A percentile compares a stretch with the other conserved stretches of the same genome.
Conservation (phyloP, 78 protist species). For the Dictyostelium intermedium region DNA sequence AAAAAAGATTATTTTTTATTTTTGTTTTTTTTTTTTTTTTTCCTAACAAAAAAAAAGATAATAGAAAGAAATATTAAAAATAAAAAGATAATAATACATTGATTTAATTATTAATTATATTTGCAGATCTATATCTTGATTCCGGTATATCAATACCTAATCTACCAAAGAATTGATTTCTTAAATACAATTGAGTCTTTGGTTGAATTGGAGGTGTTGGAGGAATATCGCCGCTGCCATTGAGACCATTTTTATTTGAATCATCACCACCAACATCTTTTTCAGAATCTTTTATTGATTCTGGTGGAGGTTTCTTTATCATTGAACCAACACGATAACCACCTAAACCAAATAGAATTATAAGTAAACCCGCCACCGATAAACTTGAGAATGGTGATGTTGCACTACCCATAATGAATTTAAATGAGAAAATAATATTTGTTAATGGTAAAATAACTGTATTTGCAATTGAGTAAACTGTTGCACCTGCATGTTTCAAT, state of each 20-base stretch:
- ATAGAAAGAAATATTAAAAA: background rate
- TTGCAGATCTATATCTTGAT: background rate
- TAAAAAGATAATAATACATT: background rate
- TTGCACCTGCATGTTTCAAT: conserved; percentile 68
- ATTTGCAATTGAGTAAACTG: conserved; percentile 66
- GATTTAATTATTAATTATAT: background rate
- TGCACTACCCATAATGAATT: background rate
- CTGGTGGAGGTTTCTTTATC: background rate
- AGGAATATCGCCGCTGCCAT: conserved; percentile 1
- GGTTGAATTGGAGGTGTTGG: background rate
- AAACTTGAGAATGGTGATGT: conserved; percentile 22
- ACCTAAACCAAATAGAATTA: conserved; percentile 38
- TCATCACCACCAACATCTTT: background rate
- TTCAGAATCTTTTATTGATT: background rate
- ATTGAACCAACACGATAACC: conserved; percentile 60
- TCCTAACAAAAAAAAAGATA: too few species aligned
- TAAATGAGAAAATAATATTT: conserved; percentile 23
- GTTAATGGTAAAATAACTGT: conserved; percentile 64
- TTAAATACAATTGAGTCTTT: conserved; percentile 17
- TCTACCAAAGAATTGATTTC: conserved; percentile 70
- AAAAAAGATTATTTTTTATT: too few species aligned
- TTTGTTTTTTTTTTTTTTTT: too few species aligned
- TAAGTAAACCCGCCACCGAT: conserved; percentile 26
- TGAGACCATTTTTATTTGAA: conserved; percentile 10
- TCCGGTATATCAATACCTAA: conserved; percentile 34